Conservation (phyloP, 352 stramenopile species). For the Phytophthora kernoviae region DNA sequence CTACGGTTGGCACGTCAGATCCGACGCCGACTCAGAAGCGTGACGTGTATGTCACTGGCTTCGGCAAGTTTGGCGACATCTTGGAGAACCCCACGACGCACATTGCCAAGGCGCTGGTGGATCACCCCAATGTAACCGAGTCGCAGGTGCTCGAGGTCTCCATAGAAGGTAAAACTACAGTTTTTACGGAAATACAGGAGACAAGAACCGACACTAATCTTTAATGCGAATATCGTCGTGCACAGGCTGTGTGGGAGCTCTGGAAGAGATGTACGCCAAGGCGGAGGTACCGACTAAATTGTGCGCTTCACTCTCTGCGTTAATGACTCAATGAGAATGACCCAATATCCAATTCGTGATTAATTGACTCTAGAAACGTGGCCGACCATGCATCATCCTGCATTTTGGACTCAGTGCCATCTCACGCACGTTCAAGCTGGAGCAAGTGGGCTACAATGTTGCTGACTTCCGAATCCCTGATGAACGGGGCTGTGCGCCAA, state of each 20-base stretch:
- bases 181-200: too few species aligned
- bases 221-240: slow-evolving; percentile 1
- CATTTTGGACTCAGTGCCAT: slow-evolving; percentile 73
- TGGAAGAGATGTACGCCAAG: slow-evolving; percentile 29
- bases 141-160: slow-evolving; percentile 78
- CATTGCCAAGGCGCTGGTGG: slow-evolving; percentile 56
- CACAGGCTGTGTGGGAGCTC: slow-evolving; percentile 34
- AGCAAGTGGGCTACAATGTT: slow-evolving; percentile 80
- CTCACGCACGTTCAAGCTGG: slow-evolving; percentile 53
- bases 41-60: slow-evolving; percentile 82
- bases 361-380: slow-evolving; percentile 37
- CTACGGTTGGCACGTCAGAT: slow-evolving; percentile 3
- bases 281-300: slow-evolving; percentile 26
- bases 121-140: slow-evolving; percentile 70
- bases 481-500: slow-evolving; percentile 68
- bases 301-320: too few species aligned
- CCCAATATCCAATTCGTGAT: neutral
- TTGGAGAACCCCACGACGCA: slow-evolving; percentile 80
- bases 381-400: slow-evolving; percentile 64
- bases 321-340: neutral
- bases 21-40: slow-evolving; percentile 26
- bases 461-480: slow-evolving; percentile 84
- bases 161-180: slow-evolving; percentile 39
- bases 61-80: slow-evolving; percentile 86
- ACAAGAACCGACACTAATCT: too few species aligned